Conservation (phyloP, 202 grass and related monocot genomes). For the Hordeum pubiflorum region DNA sequence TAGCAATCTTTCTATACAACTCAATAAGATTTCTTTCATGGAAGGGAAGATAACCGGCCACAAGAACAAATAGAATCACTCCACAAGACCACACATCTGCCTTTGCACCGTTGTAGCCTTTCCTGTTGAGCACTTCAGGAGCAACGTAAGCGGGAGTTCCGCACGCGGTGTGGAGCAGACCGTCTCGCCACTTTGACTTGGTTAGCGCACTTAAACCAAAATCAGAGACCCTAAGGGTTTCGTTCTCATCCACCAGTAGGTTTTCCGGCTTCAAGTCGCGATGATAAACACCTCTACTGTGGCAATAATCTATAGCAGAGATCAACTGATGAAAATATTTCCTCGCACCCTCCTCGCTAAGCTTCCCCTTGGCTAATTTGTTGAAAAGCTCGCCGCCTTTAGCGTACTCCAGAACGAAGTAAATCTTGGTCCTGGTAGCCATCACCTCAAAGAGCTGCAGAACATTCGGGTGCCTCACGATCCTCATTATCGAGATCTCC, state of each 20-base stretch:
- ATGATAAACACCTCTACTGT: slow-evolving; percentile 72
- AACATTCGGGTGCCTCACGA: slow-evolving; percentile 58
- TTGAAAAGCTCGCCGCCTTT: slow-evolving; percentile 78
- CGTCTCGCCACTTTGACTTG: slow-evolving; percentile 60
- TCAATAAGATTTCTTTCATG: slow-evolving; percentile 64
- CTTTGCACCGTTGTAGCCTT: slow-evolving; percentile 60
- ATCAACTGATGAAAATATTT: slow-evolving; percentile 76
- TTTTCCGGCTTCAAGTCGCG: slow-evolving; percentile 79
- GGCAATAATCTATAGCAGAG: slow-evolving; percentile 63
- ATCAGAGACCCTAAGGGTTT: slow-evolving; percentile 57
- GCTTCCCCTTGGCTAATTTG: slow-evolving; percentile 51
- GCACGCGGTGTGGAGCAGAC: slow-evolving; percentile 64
- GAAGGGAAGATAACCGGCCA: slow-evolving; percentile 59
- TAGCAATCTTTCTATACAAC: slow-evolving; percentile 74
- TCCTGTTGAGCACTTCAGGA: slow-evolving; percentile 62
- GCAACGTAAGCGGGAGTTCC: slow-evolving; percentile 75
- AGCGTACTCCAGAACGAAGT: slow-evolving; percentile 65
- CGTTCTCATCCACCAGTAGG: slow-evolving; percentile 58
- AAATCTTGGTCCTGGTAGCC: slow-evolving; percentile 76
- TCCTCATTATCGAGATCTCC: slow-evolving; percentile 70
- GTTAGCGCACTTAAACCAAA: slow-evolving; percentile 68
- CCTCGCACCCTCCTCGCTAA: slow-evolving; percentile 43
- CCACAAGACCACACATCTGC: slow-evolving; percentile 80
- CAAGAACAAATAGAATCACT: slow-evolving; percentile 71
- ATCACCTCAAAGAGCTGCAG: slow-evolving; percentile 65